A percentile compares a stretch with the other conserved stretches of the same genome.
phyloP scores from a whole-genome alignment of 345 rosid genomes.

The Eucalyptus erythrocorys region DNA sequence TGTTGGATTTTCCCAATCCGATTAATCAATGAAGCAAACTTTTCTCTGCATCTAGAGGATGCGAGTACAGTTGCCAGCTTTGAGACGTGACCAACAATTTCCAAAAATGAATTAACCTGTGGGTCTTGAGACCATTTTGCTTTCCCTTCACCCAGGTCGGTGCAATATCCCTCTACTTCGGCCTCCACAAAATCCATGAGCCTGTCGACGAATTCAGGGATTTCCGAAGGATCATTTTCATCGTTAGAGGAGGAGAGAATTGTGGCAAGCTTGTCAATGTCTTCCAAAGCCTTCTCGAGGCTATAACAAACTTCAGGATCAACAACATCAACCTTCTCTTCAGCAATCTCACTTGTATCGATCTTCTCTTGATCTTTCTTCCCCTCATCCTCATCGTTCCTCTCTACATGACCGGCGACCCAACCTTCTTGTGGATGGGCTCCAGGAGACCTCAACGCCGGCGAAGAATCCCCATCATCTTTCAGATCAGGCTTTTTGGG shows the following conservation, averaged over 20 bases:
- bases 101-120: conserved; percentile 34
- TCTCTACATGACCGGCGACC: neutral
- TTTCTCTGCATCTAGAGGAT: conserved; percentile 21
- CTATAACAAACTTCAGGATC: neutral
- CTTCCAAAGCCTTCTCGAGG: conserved; percentile 37
- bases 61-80: conserved; percentile 25
- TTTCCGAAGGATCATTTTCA: conserved; percentile 6
- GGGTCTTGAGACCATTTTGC: conserved; percentile 14
- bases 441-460: neutral
- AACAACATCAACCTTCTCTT: neutral
- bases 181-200: conserved; percentile 57
- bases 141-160: conserved; percentile 26
- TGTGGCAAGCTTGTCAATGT: conserved; percentile 32
- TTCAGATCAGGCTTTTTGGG: neutral
- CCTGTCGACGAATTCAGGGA: conserved; percentile 39
- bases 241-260: conserved; percentile 3
- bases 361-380: neutral
- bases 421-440: neutral
- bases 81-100: conserved; percentile 37
- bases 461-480: neutral
- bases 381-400: neutral
- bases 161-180: conserved; percentile 8
- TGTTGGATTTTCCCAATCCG: conserved; percentile 51
- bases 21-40: conserved; percentile 20
- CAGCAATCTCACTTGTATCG: neutral